Base-by-base conservation (phyloP, 345 rosid genomes). In the Pistacia atlantica region DNA sequence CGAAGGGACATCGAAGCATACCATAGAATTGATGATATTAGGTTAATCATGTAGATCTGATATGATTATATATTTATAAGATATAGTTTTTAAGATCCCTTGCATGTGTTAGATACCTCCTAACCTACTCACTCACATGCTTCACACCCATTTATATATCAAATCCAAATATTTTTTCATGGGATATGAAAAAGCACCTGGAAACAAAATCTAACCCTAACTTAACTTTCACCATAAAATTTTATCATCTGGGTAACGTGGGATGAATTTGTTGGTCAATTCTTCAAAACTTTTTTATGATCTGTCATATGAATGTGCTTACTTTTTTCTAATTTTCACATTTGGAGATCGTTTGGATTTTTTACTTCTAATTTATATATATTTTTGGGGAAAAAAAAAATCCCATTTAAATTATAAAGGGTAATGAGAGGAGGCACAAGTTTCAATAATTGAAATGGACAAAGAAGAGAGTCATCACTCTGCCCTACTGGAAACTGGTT, bases 31-130 rank as follows among this genome's bases (percentile, higher is more conserved):
- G 33, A 35, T 69, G 18, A 48, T 22, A 76, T 69, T 81, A 78
- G 82, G 83, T 77, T 75, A 81, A 75, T 79, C 85, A 67, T 80
- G 69, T 79, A 80, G 86, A 84, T 82, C 83, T 75, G 68, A 65
- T 76, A 69, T 65, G 31, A 46, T 73, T 42, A 72, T 42, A 72
- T 73, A 58, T 11, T 55, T 66, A 66, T 66, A 45, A 25, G 16
- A 65, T 56, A 42, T 75, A 73, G 11, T 74, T 14, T 22, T 71
- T 37, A 75, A 75, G 77, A 69, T 71, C 63, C 77, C 55, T 54
- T 58, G 74, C 84, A 83, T 79, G 83, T 74, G 83, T 81, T 66
- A 56, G 83, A 81, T 74, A n/a, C 83, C 81, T 71, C 76, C 80
- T 77, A 79, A 73, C 75, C 80, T 79, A 81, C 86, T 81, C 8